Conservation (phyloP, 1,284 basidiomycete genomes). For the Tremellales sp. region DNA sequence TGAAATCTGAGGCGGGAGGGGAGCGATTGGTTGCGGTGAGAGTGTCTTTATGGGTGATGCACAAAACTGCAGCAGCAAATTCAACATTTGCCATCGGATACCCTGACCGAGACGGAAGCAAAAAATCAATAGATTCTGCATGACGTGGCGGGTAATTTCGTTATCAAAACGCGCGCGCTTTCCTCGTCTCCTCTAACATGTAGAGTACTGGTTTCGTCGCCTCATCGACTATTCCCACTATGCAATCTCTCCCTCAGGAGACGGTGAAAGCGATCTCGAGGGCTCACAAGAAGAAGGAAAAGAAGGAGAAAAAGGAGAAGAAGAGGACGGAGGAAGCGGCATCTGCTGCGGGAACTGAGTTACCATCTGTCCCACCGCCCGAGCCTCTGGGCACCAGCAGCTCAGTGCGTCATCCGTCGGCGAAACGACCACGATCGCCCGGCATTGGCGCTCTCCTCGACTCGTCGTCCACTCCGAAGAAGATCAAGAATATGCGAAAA, state of each 20-base stretch:
- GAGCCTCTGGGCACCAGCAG: too few relatives aligned
- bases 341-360: too few relatives aligned
- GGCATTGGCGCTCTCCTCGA: too few relatives aligned
- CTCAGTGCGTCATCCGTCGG: too few relatives aligned
- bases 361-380: too few relatives aligned
- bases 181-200: neutral
- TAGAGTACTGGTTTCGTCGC: neutral
- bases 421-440: too few relatives aligned
- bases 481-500: too few relatives aligned
- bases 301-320: neutral
- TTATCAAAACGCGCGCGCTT: neutral
- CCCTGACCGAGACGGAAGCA: too few relatives aligned
- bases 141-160: neutral
- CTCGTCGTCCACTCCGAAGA: too few relatives aligned
- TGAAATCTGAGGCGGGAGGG: too few relatives aligned
- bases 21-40: neutral
- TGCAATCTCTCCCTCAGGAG: too few relatives aligned
- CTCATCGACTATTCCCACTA: neutral
- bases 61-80: neutral
- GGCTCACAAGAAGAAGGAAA: conserved; percentile 4
- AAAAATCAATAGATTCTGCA: neutral
- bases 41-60: neutral
- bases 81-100: conserved; percentile 2
- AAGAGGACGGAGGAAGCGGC: conserved; percentile 4
- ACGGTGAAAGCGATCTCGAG: too few relatives aligned